These are phyloP conservation scores for Epichloe scottii DNA, from an alignment of 2,329 filamentous ascomycete genomes.

Conservation along the genomic window DNA sequence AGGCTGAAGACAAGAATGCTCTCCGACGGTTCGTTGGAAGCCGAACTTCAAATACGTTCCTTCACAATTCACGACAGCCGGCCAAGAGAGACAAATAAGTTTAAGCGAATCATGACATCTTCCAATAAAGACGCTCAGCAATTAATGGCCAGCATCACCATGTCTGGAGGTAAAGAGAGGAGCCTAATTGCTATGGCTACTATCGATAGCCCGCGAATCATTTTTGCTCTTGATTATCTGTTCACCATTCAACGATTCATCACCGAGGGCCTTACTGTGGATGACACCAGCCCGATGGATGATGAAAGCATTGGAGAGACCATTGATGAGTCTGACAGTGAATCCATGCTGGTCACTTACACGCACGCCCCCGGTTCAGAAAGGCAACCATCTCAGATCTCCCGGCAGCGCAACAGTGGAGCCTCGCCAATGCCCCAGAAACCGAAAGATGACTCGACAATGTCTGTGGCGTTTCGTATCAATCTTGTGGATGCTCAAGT, in stretches of 20 bases:
- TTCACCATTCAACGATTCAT: conserved; percentile 80
- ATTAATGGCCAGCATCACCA: conserved; percentile 93
- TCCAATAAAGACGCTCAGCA: conserved; percentile 93
- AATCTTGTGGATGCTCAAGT: conserved; percentile 95
- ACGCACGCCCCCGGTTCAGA: conserved; percentile 23
- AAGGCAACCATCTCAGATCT: conserved; percentile 14
- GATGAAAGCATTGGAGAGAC: conserved; percentile 43
- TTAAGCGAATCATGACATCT: conserved; percentile 94
- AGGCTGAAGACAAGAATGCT: conserved; percentile 86
- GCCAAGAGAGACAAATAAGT: conserved; percentile 84
- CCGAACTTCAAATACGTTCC: conserved; percentile 83
- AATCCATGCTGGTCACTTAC: conserved; percentile 39
- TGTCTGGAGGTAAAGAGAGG: conserved; percentile 71
- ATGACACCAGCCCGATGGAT: conserved; percentile 42
- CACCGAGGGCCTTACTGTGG: conserved; percentile 51
- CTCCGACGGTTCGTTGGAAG: conserved; percentile 81
- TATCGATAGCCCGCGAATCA: conserved; percentile 86
- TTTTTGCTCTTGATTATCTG: conserved; percentile 90
- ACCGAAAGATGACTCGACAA: conserved; percentile 24
- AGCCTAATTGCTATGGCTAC: conserved; percentile 84
- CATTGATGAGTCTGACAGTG: conserved; percentile 45
- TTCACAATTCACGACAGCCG: conserved; percentile 92
- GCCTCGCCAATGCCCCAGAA: background rate
- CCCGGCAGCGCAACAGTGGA: conserved; percentile 12
- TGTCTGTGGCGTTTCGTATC: conserved; percentile 75